phyloP scores from a whole-genome alignment of 441 rosid species.

The Rhodomyrtus psidioides region DNA sequence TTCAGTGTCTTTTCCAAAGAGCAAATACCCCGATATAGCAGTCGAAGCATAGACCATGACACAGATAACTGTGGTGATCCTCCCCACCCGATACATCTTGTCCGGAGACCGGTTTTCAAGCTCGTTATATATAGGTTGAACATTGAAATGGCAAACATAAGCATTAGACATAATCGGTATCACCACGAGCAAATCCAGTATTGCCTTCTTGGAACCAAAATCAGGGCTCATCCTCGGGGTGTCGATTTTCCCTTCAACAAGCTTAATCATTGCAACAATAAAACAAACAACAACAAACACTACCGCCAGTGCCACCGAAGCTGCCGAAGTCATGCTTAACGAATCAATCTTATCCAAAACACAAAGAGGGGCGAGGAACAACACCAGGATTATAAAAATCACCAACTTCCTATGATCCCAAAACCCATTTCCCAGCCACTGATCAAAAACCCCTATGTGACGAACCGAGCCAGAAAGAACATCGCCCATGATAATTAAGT shows the following conservation, averaged over 20 bases:
- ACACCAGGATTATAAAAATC: conserved; percentile 47
- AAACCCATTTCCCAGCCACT: conserved; percentile 85
- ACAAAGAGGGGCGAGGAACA: conserved; percentile 83
- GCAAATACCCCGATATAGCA: conserved; percentile 81
- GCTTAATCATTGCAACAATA: conserved; percentile 55
- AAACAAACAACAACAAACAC: conserved; percentile 81
- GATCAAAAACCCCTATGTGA: conserved; percentile 90
- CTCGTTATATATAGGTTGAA: conserved; percentile 91
- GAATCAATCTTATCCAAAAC: conserved; percentile 76
- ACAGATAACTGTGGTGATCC: conserved; percentile 67
- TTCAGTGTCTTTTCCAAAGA: conserved; percentile 78
- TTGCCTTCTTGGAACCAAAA: conserved; percentile 52
- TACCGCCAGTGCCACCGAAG: conserved; percentile 87
- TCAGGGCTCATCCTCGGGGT: conserved; percentile 70
- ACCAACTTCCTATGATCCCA: conserved; percentile 90
- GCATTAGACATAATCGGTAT: conserved; percentile 87
- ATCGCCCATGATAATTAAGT: conserved; percentile 87
- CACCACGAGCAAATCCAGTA: conserved; percentile 84
- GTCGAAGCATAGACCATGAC: conserved; percentile 59
- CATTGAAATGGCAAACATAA: conserved; percentile 82
- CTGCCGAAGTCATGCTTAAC: conserved; percentile 76
- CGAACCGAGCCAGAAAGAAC: conserved; percentile 86
- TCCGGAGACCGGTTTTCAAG: conserved; percentile 63
- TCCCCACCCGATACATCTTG: conserved; percentile 79
- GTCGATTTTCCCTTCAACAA: conserved; percentile 65